A percentile compares a stretch with the other conserved stretches of the same genome.
phyloP scores from a whole-genome alignment of 2,329 filamentous ascomycete species.

The Hortaea sp. region DNA sequence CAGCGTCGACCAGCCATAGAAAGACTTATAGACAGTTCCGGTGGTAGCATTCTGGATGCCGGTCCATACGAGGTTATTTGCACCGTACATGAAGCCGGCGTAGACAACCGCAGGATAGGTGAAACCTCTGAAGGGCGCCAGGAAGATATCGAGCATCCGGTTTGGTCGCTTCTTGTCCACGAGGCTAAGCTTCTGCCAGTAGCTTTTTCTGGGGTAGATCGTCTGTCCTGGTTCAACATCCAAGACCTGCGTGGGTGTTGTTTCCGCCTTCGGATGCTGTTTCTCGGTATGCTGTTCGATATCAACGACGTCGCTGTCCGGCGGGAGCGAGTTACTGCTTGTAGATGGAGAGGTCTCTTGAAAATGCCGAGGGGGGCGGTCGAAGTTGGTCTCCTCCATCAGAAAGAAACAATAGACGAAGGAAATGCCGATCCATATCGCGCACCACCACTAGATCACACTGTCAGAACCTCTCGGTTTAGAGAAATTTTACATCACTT shows the following conservation, averaged over 20 bases:
- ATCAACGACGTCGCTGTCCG: background rate
- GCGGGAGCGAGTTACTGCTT: too few species aligned
- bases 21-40: conserved; percentile 1
- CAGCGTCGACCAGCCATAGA: too few species aligned
- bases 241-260: background rate
- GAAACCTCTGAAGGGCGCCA: conserved; percentile 16
- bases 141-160: conserved; percentile 31
- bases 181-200: conserved; percentile 34
- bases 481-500: too few species aligned
- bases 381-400: conserved; percentile 50
- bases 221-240: conserved; percentile 21
- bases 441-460: conserved; percentile 32
- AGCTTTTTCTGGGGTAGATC: conserved; percentile 30
- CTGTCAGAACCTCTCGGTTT: too few species aligned
- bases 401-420: conserved; percentile 49
- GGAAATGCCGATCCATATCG: conserved; percentile 41
- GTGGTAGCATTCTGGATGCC: conserved; percentile 15
- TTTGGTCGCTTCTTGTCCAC: conserved; percentile 32
- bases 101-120: conserved; percentile 16
- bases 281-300: conserved; percentile 2
- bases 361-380: too few species aligned
- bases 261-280: background rate
- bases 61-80: conserved; percentile 16
- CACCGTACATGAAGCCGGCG: conserved; percentile 17
- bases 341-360: too few species aligned